phyloP scores from a whole-genome alignment of 2,329 filamentous ascomycete species.

The Arachnomyces sp. region DNA sequence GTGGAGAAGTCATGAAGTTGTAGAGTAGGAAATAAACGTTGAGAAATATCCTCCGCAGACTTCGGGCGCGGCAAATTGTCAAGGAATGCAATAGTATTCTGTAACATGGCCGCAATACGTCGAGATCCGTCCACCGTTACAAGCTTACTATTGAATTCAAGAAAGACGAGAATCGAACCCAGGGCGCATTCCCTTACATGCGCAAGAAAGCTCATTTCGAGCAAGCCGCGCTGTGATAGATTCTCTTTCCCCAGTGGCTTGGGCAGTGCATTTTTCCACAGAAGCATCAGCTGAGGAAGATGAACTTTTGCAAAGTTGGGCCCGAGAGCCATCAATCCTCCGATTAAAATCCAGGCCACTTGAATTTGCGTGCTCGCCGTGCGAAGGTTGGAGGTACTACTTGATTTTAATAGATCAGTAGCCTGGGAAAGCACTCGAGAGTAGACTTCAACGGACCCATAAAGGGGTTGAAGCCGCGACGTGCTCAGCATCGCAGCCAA shows the following conservation, averaged over 20 bases:
- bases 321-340: conserved; percentile 89
- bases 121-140: conserved; percentile 92
- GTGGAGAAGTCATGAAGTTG: conserved; percentile 84
- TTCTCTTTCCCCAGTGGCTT: conserved; percentile 92
- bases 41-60: conserved; percentile 74
- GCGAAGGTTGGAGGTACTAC: conserved; percentile 79
- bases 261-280: conserved; percentile 96
- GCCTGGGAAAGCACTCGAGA: conserved; percentile 85
- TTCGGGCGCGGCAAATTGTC: conserved; percentile 75
- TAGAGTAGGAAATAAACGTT: conserved; percentile 73
- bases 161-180: conserved; percentile 81
- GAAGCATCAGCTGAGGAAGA: conserved; percentile 78
- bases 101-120: conserved; percentile 84
- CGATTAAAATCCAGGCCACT: conserved; percentile 94
- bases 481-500: conserved; percentile 85
- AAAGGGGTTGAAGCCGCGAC: conserved; percentile 76
- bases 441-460: conserved; percentile 92
- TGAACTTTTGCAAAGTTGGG: conserved; percentile 99
- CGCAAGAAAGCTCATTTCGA: conserved; percentile 86
- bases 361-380: conserved; percentile 92
- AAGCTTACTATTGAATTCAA: conserved; percentile 86
- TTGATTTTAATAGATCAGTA: conserved; percentile 84
- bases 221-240: conserved; percentile 67
- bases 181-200: conserved; percentile 93
- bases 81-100: conserved; percentile 87